These are phyloP conservation scores for Yarrowia galli DNA, from an alignment of 1,139 yeast species.

Conservation along the genomic window DNA sequence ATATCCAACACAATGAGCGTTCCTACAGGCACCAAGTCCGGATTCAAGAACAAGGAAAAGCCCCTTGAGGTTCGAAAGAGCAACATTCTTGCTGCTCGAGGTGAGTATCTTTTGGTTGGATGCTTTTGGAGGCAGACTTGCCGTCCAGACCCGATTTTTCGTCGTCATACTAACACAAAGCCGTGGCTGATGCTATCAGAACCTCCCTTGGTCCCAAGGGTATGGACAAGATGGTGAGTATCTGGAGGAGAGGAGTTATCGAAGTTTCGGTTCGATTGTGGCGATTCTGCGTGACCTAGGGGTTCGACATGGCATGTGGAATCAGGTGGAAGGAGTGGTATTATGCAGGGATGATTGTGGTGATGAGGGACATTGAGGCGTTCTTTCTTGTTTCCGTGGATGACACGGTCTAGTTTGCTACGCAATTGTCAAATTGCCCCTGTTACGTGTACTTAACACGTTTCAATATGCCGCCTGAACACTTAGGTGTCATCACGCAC, in stretches of 20 bases:
- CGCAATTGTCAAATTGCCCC: background rate
- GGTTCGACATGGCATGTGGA: constrained; percentile 4
- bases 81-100: constrained; percentile 89
- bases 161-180: constrained; percentile 49
- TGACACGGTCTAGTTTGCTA: background rate
- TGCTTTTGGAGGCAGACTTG: background rate
- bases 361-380: background rate
- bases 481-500: too few species aligned
- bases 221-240: constrained; percentile 88
- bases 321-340: constrained; percentile 15
- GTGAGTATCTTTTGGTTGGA: constrained; percentile 41
- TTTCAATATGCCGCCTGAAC: background rate
- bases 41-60: constrained; percentile 93
- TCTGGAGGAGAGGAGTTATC: background rate
- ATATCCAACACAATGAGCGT: constrained; percentile 35
- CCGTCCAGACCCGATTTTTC: background rate
- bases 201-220: constrained; percentile 98
- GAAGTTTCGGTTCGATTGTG: background rate
- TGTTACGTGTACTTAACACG: background rate
- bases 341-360: background rate
- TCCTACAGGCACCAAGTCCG: constrained; percentile 63
- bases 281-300: background rate
- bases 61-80: constrained; percentile 96
- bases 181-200: constrained; percentile 97
- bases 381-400: background rate